These are phyloP conservation scores for Sordariomycetes sp. DNA, from an alignment of 2,329 filamentous ascomycete species.

Conservation along the genomic window DNA sequence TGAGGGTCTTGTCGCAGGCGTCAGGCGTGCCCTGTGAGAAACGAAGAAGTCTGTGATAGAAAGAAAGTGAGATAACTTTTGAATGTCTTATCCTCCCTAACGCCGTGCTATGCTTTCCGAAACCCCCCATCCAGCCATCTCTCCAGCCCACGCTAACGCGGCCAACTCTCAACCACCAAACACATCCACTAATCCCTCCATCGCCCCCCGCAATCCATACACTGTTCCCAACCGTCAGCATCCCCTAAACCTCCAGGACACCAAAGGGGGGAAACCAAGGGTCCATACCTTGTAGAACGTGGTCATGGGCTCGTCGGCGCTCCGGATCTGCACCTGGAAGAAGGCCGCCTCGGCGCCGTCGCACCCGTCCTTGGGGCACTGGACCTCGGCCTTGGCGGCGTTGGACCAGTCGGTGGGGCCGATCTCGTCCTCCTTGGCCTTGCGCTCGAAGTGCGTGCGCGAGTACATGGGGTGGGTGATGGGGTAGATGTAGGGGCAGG, in stretches of 20 bases:
- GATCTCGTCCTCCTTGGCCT: slow-evolving; percentile 82
- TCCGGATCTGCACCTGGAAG: slow-evolving; percentile 94
- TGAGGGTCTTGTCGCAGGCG: too few relatives aligned
- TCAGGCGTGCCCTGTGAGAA: too few relatives aligned
- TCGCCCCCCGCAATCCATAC: background rate
- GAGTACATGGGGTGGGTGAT: slow-evolving; percentile 70
- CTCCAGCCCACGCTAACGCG: background rate
- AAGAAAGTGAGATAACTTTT: background rate
- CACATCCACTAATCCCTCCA: background rate
- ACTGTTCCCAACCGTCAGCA: slow-evolving; percentile 9
- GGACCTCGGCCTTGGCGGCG: slow-evolving; percentile 70
- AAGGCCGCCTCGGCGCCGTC: slow-evolving; percentile 79
- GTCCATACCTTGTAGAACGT: slow-evolving; percentile 84
- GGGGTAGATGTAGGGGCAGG: slow-evolving; percentile 84
- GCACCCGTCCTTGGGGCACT: slow-evolving; percentile 76
- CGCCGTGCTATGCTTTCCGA: background rate
- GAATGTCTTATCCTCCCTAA: background rate
- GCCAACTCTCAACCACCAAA: background rate
- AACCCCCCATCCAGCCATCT: background rate
- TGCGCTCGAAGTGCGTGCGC: slow-evolving; percentile 76
- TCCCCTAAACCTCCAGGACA: background rate
- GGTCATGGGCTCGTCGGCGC: slow-evolving; percentile 97
- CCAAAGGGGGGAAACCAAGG: slow-evolving; percentile 6
- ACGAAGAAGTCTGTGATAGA: background rate
- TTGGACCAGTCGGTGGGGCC: slow-evolving; percentile 86